Evolutionary conservation across 495 filamentous ascomycete genomes (phyloP).

Genomic region (Talaromyces trachyspermus): DNA sequence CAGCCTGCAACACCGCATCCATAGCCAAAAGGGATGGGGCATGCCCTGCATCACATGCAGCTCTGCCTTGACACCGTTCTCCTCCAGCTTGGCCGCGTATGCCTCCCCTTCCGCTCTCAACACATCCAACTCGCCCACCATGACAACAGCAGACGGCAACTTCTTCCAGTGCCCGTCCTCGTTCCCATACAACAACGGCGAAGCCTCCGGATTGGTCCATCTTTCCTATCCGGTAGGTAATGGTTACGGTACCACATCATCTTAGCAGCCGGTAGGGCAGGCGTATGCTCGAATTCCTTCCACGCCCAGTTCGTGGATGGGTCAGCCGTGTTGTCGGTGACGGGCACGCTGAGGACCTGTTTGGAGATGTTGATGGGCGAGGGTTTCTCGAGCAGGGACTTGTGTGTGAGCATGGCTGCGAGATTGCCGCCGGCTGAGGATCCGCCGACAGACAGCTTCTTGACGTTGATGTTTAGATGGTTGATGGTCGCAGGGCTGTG

Average conservation of each 20-base stretch:
- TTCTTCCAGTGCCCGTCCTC: constrained; percentile 31
- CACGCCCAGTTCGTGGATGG: constrained; percentile 39
- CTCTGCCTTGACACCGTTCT: constrained; percentile 47
- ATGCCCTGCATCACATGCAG: constrained; percentile 51
- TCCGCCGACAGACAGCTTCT: constrained; percentile 44
- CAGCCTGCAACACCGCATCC: constrained; percentile 48
- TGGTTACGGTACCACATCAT: constrained; percentile 55
- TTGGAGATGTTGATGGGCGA: constrained; percentile 36
- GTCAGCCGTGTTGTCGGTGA: constrained; percentile 49
- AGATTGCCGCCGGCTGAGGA: constrained; percentile 52
- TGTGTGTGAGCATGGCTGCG: constrained; percentile 48
- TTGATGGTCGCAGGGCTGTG: constrained; percentile 28
- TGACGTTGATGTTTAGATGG: constrained; percentile 34
- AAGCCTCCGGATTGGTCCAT: constrained; percentile 46
- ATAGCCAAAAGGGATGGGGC: constrained; percentile 56
- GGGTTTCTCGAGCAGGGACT: constrained; percentile 25
- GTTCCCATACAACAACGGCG: constrained; percentile 42
- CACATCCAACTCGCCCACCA: constrained; percentile 52
- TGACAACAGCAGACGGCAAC: constrained; percentile 43
- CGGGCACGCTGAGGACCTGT: constrained; percentile 51
- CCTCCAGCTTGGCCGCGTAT: constrained; percentile 38
- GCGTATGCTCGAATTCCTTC: constrained; percentile 40
- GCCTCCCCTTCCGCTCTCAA: constrained; percentile 45
- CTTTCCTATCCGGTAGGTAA: constrained; percentile 41
- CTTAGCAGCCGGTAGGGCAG: constrained; percentile 44